A percentile compares a stretch with the other conserved stretches of the same genome.
Conservation (phyloP, 176 grass and related monocot species). For the Otatea glauca region DNA sequence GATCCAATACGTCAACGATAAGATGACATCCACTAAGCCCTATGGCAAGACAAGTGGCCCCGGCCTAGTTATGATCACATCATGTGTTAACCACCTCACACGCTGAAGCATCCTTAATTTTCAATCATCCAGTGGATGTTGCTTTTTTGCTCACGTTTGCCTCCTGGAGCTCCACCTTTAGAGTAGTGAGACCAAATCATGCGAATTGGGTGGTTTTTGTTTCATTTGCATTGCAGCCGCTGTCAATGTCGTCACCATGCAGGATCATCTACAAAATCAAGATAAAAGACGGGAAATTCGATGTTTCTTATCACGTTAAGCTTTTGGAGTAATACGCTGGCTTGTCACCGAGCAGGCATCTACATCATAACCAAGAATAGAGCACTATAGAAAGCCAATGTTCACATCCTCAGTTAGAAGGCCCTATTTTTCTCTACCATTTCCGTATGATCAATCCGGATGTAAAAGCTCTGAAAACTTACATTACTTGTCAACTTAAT, state of each 20-base stretch:
- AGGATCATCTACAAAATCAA: slow-evolving; percentile 34
- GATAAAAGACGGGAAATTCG: slow-evolving; percentile 31
- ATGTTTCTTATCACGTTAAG: slow-evolving; percentile 46
- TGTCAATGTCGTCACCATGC: neutral
- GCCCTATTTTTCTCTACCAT: slow-evolving; percentile 17
- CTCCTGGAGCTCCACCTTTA: neutral
- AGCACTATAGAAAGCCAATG: slow-evolving; percentile 8
- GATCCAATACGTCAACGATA: slow-evolving; percentile 23
- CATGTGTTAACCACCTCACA: slow-evolving; percentile 37
- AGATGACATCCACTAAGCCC: slow-evolving; percentile 45
- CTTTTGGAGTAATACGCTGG: slow-evolving; percentile 26
- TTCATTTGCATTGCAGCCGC: neutral
- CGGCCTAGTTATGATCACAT: slow-evolving; percentile 21
- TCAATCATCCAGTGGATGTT: slow-evolving; percentile 21
- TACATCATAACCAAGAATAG: slow-evolving; percentile 31
- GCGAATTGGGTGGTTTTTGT: neutral
- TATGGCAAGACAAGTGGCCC: slow-evolving; percentile 42
- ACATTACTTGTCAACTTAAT: slow-evolving; percentile 3
- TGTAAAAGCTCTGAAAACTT: slow-evolving; percentile 20
- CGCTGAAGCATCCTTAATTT: too few species aligned
- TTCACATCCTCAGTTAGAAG: slow-evolving; percentile 31
- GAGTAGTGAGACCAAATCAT: slow-evolving; percentile 26
- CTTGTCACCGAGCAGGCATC: slow-evolving; percentile 37
- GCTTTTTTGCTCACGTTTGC: slow-evolving; percentile 10
- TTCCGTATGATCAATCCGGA: neutral